These are phyloP conservation scores for Syzygium syzygioides DNA, from an alignment of 441 rosid species.

Conservation along the genomic window DNA sequence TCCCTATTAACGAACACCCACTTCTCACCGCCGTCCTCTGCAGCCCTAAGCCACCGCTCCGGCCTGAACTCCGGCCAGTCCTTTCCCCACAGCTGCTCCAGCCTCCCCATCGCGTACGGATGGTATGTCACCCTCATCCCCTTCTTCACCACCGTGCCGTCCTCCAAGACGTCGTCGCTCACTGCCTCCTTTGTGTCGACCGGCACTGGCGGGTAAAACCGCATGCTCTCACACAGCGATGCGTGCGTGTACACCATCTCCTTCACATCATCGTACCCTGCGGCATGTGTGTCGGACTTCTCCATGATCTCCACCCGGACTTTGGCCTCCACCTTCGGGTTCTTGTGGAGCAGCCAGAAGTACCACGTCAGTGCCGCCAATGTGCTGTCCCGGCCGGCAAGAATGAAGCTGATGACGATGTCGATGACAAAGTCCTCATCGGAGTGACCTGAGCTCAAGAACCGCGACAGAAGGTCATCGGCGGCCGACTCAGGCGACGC, in stretches of 20 bases:
- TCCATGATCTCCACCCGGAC: slow-evolving; percentile 36
- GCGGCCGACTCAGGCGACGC: slow-evolving; percentile 4
- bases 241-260: slow-evolving; percentile 48
- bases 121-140: slow-evolving; percentile 30
- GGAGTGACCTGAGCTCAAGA: slow-evolving; percentile 39
- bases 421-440: slow-evolving; percentile 47
- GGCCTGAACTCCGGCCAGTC: slow-evolving; percentile 50
- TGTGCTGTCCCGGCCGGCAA: slow-evolving; percentile 73
- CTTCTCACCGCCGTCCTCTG: slow-evolving; percentile 10
- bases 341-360: slow-evolving; percentile 43
- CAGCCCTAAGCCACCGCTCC: slow-evolving; percentile 38
- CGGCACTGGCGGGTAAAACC: slow-evolving; percentile 47
- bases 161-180: slow-evolving; percentile 36
- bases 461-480: slow-evolving; percentile 52
- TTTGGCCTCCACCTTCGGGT: slow-evolving; percentile 33
- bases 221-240: slow-evolving; percentile 40
- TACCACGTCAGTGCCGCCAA: slow-evolving; percentile 76
- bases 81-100: slow-evolving; percentile 35
- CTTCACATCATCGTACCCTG: slow-evolving; percentile 35
- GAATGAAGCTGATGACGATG: slow-evolving; percentile 52
- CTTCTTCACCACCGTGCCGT: slow-evolving; percentile 44
- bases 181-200: slow-evolving; percentile 25
- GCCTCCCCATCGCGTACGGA: slow-evolving; percentile 53
- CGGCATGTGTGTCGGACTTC: slow-evolving; percentile 13
- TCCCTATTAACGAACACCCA: slow-evolving; percentile 34